These are phyloP conservation scores for Euphorbia tirucalli DNA, from an alignment of 345 rosid genomes.

Conservation along the genomic window DNA sequence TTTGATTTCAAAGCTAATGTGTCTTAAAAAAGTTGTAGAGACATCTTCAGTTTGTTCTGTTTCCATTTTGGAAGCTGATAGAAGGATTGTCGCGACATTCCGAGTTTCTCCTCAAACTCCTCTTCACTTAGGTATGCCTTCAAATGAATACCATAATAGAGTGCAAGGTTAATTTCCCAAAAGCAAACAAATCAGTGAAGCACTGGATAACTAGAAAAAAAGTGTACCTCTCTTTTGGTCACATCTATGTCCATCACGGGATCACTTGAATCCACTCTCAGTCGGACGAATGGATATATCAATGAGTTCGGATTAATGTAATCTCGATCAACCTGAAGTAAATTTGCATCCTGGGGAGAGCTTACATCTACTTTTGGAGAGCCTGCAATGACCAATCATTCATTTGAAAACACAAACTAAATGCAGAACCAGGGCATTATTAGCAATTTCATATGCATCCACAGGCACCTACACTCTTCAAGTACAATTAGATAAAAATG, in stretches of 20 bases:
- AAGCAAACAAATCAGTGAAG: not conserved
- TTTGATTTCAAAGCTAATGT: too few species aligned
- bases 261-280: conserved; percentile 49
- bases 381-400: conserved; percentile 33
- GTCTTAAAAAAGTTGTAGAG: conserved; percentile 52
- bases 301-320: conserved; percentile 25
- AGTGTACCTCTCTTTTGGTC: conserved; percentile 65
- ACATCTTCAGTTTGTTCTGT: conserved; percentile 66
- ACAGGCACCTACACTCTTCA: not conserved
- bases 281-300: conserved; percentile 47
- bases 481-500: not conserved
- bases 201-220: not conserved
- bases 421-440: not conserved
- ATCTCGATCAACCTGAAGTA: conserved; percentile 24
- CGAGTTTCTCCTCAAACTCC: conserved; percentile 57
- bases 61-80: conserved; percentile 66
- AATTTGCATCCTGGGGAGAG: conserved; percentile 15
- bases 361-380: conserved; percentile 27
- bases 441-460: not conserved
- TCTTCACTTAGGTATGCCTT: conserved; percentile 54
- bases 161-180: not conserved
- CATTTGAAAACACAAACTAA: not conserved
- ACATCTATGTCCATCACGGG: conserved; percentile 53
- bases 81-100: conserved; percentile 45
- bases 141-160: not conserved